Evolutionary conservation across 202 grass and related monocot species (phyloP).

Genomic region (Hordeum pubiflorum): DNA sequence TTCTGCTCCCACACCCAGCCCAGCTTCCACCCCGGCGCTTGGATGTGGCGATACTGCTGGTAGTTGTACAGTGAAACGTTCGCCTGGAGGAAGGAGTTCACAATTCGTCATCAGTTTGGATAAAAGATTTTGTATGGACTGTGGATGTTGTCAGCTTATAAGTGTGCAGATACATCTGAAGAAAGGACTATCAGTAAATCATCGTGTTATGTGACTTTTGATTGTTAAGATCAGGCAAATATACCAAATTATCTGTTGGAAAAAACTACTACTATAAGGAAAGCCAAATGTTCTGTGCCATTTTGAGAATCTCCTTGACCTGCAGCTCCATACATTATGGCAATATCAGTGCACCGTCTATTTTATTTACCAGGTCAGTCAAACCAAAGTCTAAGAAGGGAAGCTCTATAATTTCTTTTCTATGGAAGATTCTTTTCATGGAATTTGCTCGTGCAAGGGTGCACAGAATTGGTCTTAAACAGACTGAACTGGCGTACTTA

Average conservation of each 20-base stretch:
- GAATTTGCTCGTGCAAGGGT: not conserved
- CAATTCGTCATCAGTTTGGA: not conserved
- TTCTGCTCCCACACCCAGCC: conserved; percentile 84
- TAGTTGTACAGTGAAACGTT: conserved; percentile 81
- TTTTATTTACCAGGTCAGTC: too few species aligned
- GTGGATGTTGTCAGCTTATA: not conserved
- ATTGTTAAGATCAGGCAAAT: not conserved
- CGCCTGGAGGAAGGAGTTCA: conserved; percentile 35
- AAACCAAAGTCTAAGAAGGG: too few species aligned
- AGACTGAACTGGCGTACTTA: conserved; percentile 37
- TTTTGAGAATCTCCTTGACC: not conserved
- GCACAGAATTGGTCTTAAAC: not conserved
- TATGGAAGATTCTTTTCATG: not conserved
- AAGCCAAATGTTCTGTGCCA: not conserved
- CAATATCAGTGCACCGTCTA: not conserved
- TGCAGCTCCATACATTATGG: not conserved
- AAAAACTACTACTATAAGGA: not conserved
- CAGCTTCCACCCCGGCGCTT: conserved; percentile 70
- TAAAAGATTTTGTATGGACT: not conserved
- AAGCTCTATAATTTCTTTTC: too few species aligned
- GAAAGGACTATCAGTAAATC: not conserved
- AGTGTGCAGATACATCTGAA: not conserved
- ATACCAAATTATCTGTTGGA: not conserved
- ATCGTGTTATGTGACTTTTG: not conserved
- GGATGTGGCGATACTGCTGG: conserved; percentile 91